Conservation (phyloP, 176 grass and related monocot species). For the Oryza meyeriana region DNA sequence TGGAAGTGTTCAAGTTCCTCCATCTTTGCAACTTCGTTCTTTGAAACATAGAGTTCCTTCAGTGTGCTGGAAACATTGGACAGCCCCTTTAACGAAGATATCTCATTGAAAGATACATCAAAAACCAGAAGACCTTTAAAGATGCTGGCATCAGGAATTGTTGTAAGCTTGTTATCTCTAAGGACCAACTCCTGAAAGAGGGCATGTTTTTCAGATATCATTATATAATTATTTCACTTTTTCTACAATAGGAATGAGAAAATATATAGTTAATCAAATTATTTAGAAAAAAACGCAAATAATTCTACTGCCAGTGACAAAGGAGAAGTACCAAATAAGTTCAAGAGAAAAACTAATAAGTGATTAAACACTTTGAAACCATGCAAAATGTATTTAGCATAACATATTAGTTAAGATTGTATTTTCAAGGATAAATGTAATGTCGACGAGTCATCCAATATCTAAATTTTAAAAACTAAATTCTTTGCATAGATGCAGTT, state of each 20-base stretch:
- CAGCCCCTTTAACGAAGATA: slow-evolving; percentile 70
- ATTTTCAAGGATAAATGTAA: background rate
- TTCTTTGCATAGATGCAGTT: background rate
- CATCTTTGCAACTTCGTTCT: slow-evolving; percentile 87
- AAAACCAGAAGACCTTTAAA: slow-evolving; percentile 84
- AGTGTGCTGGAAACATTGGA: slow-evolving; percentile 73
- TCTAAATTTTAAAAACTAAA: background rate
- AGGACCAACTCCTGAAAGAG: slow-evolving; percentile 75
- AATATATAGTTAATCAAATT: slow-evolving; percentile 9
- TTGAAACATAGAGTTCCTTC: slow-evolving; percentile 95
- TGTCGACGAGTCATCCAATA: background rate
- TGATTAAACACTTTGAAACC: background rate
- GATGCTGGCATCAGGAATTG: slow-evolving; percentile 71
- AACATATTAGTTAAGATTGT: background rate
- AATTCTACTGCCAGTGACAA: background rate
- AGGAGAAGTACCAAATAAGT: background rate
- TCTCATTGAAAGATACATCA: slow-evolving; percentile 99
- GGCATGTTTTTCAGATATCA: slow-evolving; percentile 11
- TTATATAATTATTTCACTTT: background rate
- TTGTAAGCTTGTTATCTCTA: slow-evolving; percentile 90
- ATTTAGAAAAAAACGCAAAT: slow-evolving; percentile 2
- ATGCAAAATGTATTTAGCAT: background rate
- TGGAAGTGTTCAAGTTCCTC: slow-evolving; percentile 87
- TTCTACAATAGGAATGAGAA: background rate
- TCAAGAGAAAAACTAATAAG: slow-evolving; percentile 3